A percentile compares a stretch with the other conserved stretches of the same genome.
These are phyloP conservation scores for Ottelia alismoides DNA, from an alignment of 106 monocot species.

Conservation along the genomic window DNA sequence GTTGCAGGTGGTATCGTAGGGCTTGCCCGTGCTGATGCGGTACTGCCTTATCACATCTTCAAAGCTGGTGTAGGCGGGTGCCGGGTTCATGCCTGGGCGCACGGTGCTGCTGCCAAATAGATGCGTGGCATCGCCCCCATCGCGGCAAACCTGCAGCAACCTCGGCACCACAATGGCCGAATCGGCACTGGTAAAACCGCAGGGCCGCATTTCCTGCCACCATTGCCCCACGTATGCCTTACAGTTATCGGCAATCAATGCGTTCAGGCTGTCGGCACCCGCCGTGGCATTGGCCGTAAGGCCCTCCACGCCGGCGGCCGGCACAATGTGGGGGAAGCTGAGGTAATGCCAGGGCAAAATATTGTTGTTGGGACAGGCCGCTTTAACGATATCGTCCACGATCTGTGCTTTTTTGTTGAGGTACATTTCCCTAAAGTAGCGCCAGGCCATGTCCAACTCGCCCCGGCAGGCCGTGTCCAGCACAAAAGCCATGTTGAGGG, in stretches of 20 bases:
- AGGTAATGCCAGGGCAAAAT: not conserved
- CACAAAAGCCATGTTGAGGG: not conserved
- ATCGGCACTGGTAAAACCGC: not conserved
- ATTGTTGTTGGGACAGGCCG: not conserved
- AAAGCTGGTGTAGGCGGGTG: not conserved
- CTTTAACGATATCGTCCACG: not conserved
- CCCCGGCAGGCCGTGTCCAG: not conserved
- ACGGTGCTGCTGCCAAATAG: not conserved
- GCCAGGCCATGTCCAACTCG: not conserved
- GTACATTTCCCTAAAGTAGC: not conserved
- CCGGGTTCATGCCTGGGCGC: not conserved
- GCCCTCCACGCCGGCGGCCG: not conserved
- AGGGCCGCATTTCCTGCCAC: not conserved
- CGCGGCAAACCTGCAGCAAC: not conserved
- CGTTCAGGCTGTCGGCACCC: not conserved
- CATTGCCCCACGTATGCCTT: not conserved
- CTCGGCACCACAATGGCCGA: not conserved
- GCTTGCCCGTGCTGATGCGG: not conserved
- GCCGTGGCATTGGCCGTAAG: not conserved
- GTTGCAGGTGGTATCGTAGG: not conserved
- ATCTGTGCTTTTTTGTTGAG: not conserved
- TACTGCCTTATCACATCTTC: not conserved
- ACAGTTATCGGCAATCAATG: not conserved
- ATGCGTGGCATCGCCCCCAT: not conserved
- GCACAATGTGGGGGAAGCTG: not conserved